phyloP scores from a whole-genome alignment of 106 monocot species.

The Allium cepa region DNA sequence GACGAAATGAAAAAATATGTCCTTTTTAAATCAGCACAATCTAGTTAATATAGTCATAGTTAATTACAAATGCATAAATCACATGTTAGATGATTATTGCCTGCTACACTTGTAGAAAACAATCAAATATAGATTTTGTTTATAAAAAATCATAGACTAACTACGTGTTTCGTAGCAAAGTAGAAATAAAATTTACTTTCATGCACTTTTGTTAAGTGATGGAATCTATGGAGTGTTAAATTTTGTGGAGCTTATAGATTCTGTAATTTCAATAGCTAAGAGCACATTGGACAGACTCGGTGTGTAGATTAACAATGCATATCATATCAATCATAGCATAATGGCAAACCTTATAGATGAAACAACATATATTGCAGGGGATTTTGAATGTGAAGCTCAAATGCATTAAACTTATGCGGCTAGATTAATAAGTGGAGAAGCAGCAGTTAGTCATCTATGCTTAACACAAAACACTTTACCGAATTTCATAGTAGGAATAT shows the following conservation, averaged over 20 bases:
- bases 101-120: no score
- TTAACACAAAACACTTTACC: no score
- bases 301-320: conserved; percentile 53
- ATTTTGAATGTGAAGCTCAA: conserved; percentile 92
- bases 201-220: conserved; percentile 86
- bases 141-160: no score
- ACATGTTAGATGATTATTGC: no score
- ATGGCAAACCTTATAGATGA: conserved; percentile 74
- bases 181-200: conserved; percentile 43
- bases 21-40: no score
- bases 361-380: conserved; percentile 46
- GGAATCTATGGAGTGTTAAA: conserved; percentile 76
- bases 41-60: no score
- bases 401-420: conserved; percentile 99
- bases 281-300: conserved; percentile 89
- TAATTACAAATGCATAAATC: no score
- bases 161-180: no score
- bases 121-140: no score
- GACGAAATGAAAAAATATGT: no score
- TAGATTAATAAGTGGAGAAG: conserved; percentile 94
- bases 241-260: conserved; percentile 86
- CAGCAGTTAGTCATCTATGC: conserved; percentile 19
- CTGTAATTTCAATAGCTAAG: conserved; percentile 85
- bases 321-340: conserved; percentile 50
- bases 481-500: no score